phyloP scores from a whole-genome alignment of 2,329 filamentous ascomycete species.

The Aureobasidium sp. region DNA sequence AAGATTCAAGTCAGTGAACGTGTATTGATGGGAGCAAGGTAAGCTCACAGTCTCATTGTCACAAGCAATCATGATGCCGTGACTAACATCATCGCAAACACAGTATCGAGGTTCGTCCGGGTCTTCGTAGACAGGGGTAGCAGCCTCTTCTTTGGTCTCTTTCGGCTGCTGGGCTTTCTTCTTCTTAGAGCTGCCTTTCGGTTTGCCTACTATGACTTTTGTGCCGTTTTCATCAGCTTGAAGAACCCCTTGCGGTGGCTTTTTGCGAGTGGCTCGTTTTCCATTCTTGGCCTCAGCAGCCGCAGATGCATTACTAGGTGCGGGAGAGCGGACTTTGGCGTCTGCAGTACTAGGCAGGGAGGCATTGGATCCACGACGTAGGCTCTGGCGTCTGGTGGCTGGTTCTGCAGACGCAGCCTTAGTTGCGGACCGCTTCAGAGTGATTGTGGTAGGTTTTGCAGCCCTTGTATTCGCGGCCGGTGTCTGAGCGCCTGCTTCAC shows the following conservation, averaged over 20 bases:
- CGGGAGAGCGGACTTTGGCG: conserved; percentile 19
- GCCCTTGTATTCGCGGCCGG: conserved; percentile 11
- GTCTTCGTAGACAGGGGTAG: conserved; percentile 22
- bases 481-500: conserved; percentile 23
- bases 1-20: conserved; percentile 17
- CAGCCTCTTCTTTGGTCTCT: conserved; percentile 33
- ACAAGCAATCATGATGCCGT: conserved; percentile 76
- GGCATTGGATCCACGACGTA: conserved; percentile 42
- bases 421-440: conserved; percentile 30
- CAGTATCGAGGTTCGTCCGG: conserved; percentile 72
- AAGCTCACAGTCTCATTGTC: conserved; percentile 66
- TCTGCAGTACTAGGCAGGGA: conserved; percentile 31
- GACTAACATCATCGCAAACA: conserved; percentile 71
- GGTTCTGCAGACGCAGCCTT: conserved; percentile 46
- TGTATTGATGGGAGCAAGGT: not conserved
- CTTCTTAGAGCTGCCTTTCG: conserved; percentile 62
- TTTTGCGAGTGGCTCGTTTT: conserved; percentile 49
- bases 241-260: conserved; percentile 66
- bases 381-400: conserved; percentile 33
- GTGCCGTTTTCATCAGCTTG: conserved; percentile 53
- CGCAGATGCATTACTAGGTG: conserved; percentile 17
- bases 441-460: conserved; percentile 26
- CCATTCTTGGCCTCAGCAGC: conserved; percentile 15
- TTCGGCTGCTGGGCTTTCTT: conserved; percentile 37
- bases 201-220: conserved; percentile 63